Conservation (phyloP, 176 grass and related monocot genomes). For the Avena atlantica region DNA sequence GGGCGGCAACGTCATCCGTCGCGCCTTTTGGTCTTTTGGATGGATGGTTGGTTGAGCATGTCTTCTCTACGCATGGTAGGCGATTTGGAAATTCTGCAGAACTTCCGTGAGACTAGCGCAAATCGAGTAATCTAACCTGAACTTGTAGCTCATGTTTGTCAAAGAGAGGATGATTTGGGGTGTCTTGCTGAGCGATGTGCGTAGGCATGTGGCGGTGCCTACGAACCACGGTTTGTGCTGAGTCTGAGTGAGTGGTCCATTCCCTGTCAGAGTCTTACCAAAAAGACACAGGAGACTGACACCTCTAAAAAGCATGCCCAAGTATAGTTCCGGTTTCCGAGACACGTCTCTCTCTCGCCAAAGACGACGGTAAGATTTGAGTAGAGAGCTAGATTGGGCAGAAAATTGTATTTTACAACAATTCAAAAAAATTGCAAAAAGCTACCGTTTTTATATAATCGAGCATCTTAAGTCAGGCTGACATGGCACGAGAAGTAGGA, state of each 20-base stretch:
- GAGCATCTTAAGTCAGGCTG: no score
- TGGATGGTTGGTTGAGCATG: neutral
- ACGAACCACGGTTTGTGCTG: neutral
- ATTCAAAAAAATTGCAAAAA: no score
- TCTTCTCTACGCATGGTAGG: neutral
- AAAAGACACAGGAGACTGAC: neutral
- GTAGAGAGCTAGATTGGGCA: neutral
- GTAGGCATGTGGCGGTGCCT: neutral
- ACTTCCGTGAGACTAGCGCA: neutral
- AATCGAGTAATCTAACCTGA: neutral
- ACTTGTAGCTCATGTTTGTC: neutral
- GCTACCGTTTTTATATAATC: no score
- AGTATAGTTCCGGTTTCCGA: neutral
- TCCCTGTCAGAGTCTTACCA: neutral
- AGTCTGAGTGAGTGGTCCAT: slow-evolving; percentile 22
- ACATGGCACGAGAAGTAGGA: no score
- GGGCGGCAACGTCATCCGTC: neutral
- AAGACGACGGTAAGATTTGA: neutral
- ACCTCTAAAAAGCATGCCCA: neutral
- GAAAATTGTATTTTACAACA: no score
- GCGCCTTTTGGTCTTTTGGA: neutral
- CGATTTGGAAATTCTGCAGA: neutral
- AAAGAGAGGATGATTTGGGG: neutral
- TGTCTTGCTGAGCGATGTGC: neutral
- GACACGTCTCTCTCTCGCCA: neutral